Evolutionary conservation across 1,139 yeast genomes (phyloP), one percentile per base, ranked within the genome.

Genomic region (Nakaseomyces delphensis): DNA sequence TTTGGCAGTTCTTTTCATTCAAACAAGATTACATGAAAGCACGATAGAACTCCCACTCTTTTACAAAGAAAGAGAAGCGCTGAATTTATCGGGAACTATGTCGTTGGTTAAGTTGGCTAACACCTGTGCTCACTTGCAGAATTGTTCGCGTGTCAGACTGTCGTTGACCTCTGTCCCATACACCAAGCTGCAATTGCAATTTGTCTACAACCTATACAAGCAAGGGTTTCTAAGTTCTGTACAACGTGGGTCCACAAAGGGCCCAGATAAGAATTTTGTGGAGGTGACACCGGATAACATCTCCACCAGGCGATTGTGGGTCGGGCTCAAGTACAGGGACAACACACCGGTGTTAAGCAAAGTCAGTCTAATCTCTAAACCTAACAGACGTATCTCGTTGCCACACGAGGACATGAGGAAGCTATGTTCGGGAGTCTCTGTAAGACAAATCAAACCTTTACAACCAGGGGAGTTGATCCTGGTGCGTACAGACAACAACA

Each of bases 391-490:
- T 59, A 83, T 87, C 23, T 66, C 71, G 52, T 76, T 87, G 55
- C 67, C 73, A 2, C 65, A 71, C 18, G 71, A 74, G 4, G 95
- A 87, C 54, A 67, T 91, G 46, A 74, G 74, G 57, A 77, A 77
- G 20, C 71, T 91, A 51, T 83, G 95, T 14, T 71, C 81, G 6
- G 97, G 98, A 3, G 68, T 75, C 46, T 74, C 78, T 19, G 82
- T 85, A 16, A 74, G 95, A 66, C 71, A 77, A 54, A 77, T 89
- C 49, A 74, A 77, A 55, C 94, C 96, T 1, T 68, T 86, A 43
- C 87, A 83, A 58, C 93, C 96, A 1, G 96, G 96, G 23, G 99
- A 91, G 64, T 73, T 85, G 48, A 76, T 89, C 52, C 78, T 91
- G 54, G 73, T 91, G 31, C 69, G 73, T 46, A 60, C 68, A 3